Conservation (phyloP, 1,284 basidiomycete species). For the Mycena citricolor region DNA sequence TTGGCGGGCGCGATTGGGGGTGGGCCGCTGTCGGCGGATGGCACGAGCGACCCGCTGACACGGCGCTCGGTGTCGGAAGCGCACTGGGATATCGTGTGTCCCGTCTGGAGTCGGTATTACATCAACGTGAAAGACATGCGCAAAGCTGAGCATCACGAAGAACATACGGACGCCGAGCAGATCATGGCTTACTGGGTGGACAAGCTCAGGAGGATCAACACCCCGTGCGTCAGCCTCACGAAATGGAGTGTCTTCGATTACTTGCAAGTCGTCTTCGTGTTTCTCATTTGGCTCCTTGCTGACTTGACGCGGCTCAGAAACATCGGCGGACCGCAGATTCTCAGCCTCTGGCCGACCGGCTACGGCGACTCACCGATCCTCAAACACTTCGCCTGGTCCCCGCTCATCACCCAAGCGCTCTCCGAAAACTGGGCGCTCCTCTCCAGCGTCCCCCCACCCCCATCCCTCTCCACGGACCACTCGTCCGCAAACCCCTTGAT, state of each 20-base stretch:
- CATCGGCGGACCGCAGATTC: not conserved
- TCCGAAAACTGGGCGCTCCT: slow-evolving; percentile 15
- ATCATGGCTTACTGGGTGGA: slow-evolving; percentile 12
- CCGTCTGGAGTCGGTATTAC: not conserved
- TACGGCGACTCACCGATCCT: slow-evolving; percentile 15
- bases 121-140: too few species aligned
- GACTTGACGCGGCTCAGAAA: not conserved
- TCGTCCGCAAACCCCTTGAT: slow-evolving; percentile 38
- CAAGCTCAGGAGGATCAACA: slow-evolving; percentile 12
- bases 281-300: too few species aligned
- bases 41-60: slow-evolving; percentile 13
- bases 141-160: slow-evolving; percentile 30
- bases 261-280: too few species aligned
- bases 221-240: slow-evolving; percentile 9
- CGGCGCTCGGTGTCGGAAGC: slow-evolving; percentile 34
- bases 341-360: slow-evolving; percentile 8
- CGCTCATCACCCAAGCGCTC: slow-evolving; percentile 15
- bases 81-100: slow-evolving; percentile 42
- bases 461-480: slow-evolving; percentile 46
- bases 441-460: slow-evolving; percentile 1
- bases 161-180: slow-evolving; percentile 37
- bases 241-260: slow-evolving; percentile 12
- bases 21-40: slow-evolving; percentile 26
- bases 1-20: slow-evolving; percentile 36
- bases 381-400: slow-evolving; percentile 14